Percentiles rank a stretch among this genome's conserved stretches.
Conservation (phyloP, 2,329 filamentous ascomycete species). For the Botrytis medusae region DNA sequence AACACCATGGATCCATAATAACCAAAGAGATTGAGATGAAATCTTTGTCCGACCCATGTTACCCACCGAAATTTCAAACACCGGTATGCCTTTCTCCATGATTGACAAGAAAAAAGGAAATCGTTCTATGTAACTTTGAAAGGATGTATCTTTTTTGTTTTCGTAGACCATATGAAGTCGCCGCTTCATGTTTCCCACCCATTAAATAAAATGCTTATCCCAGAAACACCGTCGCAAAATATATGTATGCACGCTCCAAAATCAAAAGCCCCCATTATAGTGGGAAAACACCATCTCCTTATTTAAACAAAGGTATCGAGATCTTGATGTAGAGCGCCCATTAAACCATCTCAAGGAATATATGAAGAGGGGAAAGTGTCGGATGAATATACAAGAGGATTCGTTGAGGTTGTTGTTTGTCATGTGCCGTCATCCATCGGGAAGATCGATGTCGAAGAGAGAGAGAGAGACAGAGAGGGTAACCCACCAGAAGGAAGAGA, state of each 20-base stretch:
- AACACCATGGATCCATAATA: slow-evolving; percentile 33
- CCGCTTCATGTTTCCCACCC: slow-evolving; percentile 39
- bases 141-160: slow-evolving; percentile 38
- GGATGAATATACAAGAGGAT: slow-evolving; percentile 40
- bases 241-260: slow-evolving; percentile 40
- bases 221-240: slow-evolving; percentile 38
- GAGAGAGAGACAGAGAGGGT: too few species aligned
- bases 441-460: slow-evolving; percentile 38
- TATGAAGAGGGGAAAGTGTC: slow-evolving; percentile 27
- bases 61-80: slow-evolving; percentile 33
- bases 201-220: slow-evolving; percentile 39
- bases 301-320: slow-evolving; percentile 41
- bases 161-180: slow-evolving; percentile 39
- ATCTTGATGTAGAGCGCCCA: slow-evolving; percentile 36
- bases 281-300: slow-evolving; percentile 36
- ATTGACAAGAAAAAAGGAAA: slow-evolving; percentile 35
- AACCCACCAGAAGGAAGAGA: slow-evolving; percentile 37
- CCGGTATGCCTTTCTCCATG: slow-evolving; percentile 32
- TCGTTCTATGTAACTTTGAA: slow-evolving; percentile 39
- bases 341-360: slow-evolving; percentile 38
- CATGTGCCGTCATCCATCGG: slow-evolving; percentile 32
- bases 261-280: slow-evolving; percentile 34
- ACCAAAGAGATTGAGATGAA: slow-evolving; percentile 35
- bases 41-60: slow-evolving; percentile 36
- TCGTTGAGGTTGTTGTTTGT: slow-evolving; percentile 36